A percentile compares a stretch with the other conserved stretches of the same genome.
phyloP scores from a whole-genome alignment of 1,284 basidiomycete genomes.

The Entoloma clypeatum region DNA sequence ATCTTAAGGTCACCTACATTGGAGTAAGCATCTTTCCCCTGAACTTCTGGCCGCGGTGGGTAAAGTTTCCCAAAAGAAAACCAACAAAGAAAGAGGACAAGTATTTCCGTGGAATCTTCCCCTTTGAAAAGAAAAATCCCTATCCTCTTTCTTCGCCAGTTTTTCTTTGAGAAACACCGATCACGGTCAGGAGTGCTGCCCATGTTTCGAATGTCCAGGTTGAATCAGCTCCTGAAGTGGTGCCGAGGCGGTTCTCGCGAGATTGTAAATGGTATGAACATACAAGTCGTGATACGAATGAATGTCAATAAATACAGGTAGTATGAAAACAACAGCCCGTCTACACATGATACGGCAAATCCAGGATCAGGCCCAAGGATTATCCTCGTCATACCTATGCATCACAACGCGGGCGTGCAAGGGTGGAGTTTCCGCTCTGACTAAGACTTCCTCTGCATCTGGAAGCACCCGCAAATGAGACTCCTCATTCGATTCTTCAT shows the following conservation, averaged over 20 bases:
- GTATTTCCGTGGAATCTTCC: too few relatives aligned
- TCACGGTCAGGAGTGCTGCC: too few relatives aligned
- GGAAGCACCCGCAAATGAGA: conserved; percentile 9
- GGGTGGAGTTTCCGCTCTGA: conserved; percentile 42
- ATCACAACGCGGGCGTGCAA: conserved; percentile 34
- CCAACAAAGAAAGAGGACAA: too few relatives aligned
- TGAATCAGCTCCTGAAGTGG: conserved; percentile 55
- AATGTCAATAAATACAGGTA: conserved; percentile 6
- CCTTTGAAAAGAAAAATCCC: too few relatives aligned
- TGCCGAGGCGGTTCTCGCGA: conserved; percentile 60
- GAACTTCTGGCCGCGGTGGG: too few relatives aligned
- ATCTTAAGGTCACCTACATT: conserved; percentile 65
- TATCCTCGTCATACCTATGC: conserved; percentile 38
- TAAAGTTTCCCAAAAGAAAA: too few relatives aligned
- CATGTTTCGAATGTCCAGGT: conserved; percentile 43
- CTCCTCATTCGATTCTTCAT: conserved; percentile 8
- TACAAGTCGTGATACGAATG: conserved; percentile 4
- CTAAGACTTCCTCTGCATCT: conserved; percentile 29
- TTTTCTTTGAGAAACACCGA: too few relatives aligned
- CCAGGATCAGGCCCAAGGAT: conserved; percentile 50
- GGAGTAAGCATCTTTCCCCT: conserved; percentile 38
- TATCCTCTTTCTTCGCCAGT: too few relatives aligned
- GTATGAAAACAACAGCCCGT: conserved; percentile 11
- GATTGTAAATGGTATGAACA: conserved; percentile 31
- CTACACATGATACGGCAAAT: too few relatives aligned